Conservation (phyloP, 2,329 filamentous ascomycete species). For the Fusarium tupiense region DNA sequence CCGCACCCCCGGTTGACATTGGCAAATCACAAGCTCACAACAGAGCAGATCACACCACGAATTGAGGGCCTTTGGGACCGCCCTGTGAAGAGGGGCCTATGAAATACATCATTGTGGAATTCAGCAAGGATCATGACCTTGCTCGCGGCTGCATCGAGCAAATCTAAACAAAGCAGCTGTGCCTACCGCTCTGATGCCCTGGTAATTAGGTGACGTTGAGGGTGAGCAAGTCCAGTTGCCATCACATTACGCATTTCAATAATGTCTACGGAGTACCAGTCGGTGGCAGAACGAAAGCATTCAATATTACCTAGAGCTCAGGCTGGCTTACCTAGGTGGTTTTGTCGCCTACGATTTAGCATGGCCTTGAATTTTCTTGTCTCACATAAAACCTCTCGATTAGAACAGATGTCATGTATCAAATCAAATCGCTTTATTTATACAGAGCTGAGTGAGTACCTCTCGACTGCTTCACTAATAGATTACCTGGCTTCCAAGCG, state of each 20-base stretch:
- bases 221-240: constrained; percentile 9
- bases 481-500: background rate
- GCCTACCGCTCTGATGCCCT: background rate
- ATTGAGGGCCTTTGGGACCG: constrained; percentile 23
- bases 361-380: background rate
- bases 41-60: constrained; percentile 40
- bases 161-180: constrained; percentile 8
- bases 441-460: constrained; percentile 46
- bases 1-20: constrained; percentile 23
- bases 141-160: constrained; percentile 23
- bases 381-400: background rate
- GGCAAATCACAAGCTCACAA: constrained; percentile 38
- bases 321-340: background rate
- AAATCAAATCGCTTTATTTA: constrained; percentile 46
- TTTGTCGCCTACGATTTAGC: background rate
- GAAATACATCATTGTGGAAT: constrained; percentile 32
- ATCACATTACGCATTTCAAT: constrained; percentile 7
- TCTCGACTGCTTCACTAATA: constrained; percentile 23
- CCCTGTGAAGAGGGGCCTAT: constrained; percentile 26
- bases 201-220: constrained; percentile 20
- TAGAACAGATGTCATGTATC: constrained; percentile 15
- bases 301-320: background rate
- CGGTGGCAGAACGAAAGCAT: background rate
- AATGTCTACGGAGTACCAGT: background rate
- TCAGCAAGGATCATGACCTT: constrained; percentile 30